Evolutionary conservation across 148 eudicot species (phyloP), one percentile per base, ranked within the genome.

Genomic region (Nepenthes gracilis): DNA sequence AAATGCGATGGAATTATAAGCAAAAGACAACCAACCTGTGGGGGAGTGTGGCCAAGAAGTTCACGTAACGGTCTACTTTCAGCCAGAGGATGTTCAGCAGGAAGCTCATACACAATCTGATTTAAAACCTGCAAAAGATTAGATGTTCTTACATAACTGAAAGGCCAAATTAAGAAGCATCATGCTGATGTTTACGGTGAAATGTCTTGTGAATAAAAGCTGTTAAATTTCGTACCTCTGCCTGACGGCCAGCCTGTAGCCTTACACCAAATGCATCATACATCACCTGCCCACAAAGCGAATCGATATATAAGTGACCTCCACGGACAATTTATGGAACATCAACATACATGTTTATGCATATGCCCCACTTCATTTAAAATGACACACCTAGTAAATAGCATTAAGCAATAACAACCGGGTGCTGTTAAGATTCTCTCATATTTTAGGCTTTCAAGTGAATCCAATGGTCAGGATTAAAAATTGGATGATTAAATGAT

Each of bases 221-320:
- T 7, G 49, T 40, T 34, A 47, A 54, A 45, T 58, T 6, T 53
- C 79, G 65, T 48, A 94, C 99, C 95, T 89, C 97, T 70, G 99
- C 99, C 75, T 94, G 99, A 57, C 97, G 85, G 35, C 99, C 99
- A 64, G 99, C 99, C 33, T 94, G 99, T 71, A 89, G 71, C 64
- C 99, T 73, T 64, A 94, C 92, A 53, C 99, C 99, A 73, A 83
- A 79, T 62, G 99, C 99, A 71, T 94, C 99, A 80, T 94, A 89
- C 99, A 94, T 94, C 66, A 94, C 97, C 99, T 94, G 80, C 61
- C 73, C 23, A 56, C 12, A 54, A 34, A 12, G 47, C 45, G 34
- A 1, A 63, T 5, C 34, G 9, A 55, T 15, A 32, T 23, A 23
- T n/a, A 50, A 54, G 14, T 40, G 4, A 40, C 33, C 47, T 12